Evolutionary conservation across 1,284 basidiomycete species (phyloP).

Genomic region (Cryptococcus sp.): DNA sequence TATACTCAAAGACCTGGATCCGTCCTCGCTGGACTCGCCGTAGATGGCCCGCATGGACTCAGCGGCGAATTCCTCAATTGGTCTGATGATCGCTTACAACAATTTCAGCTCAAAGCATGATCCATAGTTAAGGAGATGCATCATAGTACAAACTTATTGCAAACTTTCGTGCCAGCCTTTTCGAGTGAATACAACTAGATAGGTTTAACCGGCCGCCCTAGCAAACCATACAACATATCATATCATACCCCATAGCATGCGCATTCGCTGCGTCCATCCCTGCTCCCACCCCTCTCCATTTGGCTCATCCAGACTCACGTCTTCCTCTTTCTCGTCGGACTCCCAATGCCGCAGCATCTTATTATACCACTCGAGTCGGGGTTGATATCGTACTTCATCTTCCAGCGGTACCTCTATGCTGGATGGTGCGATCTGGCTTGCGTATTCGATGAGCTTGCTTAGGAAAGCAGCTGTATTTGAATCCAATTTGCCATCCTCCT

Average conservation of each 20-base stretch:
- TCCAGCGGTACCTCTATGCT: constrained; percentile 32
- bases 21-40: constrained; percentile 56
- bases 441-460: constrained; percentile 19
- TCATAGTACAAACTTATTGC: background rate
- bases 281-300: constrained; percentile 34
- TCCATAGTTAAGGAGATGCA: background rate
- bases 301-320: constrained; percentile 11
- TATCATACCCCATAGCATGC: constrained; percentile 30
- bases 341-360: constrained; percentile 29
- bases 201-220: background rate
- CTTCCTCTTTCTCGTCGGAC: constrained; percentile 1
- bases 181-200: background rate
- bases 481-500: constrained; percentile 1
- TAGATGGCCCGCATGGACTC: constrained; percentile 42
- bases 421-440: constrained; percentile 19
- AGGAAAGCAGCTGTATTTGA: constrained; percentile 17
- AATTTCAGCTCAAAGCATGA: constrained; percentile 1
- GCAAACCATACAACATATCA: background rate
- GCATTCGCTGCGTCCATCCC: constrained; percentile 34
- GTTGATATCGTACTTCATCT: constrained; percentile 23
- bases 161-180: background rate
- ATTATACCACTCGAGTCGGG: constrained; percentile 32
- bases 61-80: constrained; percentile 58
- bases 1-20: constrained; percentile 49
- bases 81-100: constrained; percentile 46